Evolutionary conservation across 1,284 basidiomycete species (phyloP), one percentile per base, ranked within the genome.

Genomic region (Tilletia walkeri): DNA sequence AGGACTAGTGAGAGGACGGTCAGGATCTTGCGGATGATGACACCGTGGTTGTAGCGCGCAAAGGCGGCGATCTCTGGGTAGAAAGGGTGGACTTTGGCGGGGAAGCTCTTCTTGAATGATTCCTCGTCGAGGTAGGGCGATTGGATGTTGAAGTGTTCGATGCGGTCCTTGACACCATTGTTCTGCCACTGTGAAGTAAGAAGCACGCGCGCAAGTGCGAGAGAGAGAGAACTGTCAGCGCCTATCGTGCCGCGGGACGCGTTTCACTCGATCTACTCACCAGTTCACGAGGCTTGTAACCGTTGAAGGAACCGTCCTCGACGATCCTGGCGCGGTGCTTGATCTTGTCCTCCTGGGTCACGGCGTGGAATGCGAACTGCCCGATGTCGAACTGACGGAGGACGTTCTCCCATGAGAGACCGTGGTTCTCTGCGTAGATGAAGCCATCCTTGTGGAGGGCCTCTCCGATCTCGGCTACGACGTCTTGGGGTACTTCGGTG

Each of bases 61-160:
- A 86, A 86, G 3, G 76, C 80, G 49, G 79, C 73, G 54, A 86
- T 84, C 80, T 86, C 85, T 10, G 77, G 78, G 30, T 82, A 63
- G 49, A 82, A 63, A 3, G 70, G 61, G 70, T 82, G 80, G 45
- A 83, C 47, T 14, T 69, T 63, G 1, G 54, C 49, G 0, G 82
- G 82, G 71, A 80, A 83, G 50, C 77, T 71, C 45, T 67, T 50
- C 20, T 67, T 16, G 16, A 72, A 63, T 10, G 74, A 61, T 38
- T 77, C 80, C 6, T 70, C 56, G 2, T 65, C 36, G 48, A 84
- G 85, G 48, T 79, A 73, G 47, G 79, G 76, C 3, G 76, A 76
- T 49, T 85, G 85, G 79, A 85, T 84, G 79, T 86, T 86, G 74
- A 86, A 82, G 70, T 85, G 85, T 69, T 84, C 84, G 68, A 86